Percentiles rank a stretch among this genome's conserved stretches.
Conservation (phyloP, 495 filamentous ascomycete genomes). For the Aspergillus steynii region DNA sequence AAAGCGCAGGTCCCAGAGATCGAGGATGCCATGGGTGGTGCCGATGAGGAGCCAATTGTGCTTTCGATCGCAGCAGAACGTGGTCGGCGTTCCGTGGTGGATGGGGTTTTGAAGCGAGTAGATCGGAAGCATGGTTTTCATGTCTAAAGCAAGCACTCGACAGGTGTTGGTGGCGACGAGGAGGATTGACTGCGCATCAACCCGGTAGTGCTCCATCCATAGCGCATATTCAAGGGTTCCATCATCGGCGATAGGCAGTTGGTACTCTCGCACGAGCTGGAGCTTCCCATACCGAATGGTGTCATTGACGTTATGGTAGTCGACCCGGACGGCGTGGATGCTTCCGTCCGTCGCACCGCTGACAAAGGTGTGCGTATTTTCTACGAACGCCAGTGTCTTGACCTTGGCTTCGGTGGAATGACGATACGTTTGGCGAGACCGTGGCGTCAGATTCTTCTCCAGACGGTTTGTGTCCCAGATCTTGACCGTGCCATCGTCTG, state of each 20-base stretch:
- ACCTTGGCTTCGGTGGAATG: constrained; percentile 71
- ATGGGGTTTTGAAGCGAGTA: constrained; percentile 86
- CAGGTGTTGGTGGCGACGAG: constrained; percentile 85
- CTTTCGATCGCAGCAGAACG: constrained; percentile 82
- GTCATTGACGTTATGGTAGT: constrained; percentile 61
- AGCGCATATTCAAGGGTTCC: constrained; percentile 68
- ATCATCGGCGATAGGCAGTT: constrained; percentile 55
- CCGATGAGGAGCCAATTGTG: constrained; percentile 89
- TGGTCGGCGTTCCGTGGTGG: constrained; percentile 90
- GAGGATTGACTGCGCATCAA: constrained; percentile 76
- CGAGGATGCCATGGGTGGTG: constrained; percentile 88
- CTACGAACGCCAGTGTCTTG: constrained; percentile 81
- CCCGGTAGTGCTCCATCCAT: constrained; percentile 90
- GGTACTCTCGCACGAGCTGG: constrained; percentile 73
- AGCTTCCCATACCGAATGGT: constrained; percentile 75
- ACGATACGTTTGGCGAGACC: constrained; percentile 82
- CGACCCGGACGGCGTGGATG: constrained; percentile 84
- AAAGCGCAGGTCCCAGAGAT: constrained; percentile 96
- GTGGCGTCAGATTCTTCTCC: constrained; percentile 84
- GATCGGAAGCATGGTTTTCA: constrained; percentile 81
- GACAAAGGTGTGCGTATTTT: constrained; percentile 90
- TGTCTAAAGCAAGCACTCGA: constrained; percentile 78
- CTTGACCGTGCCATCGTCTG: constrained; percentile 89
- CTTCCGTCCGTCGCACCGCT: constrained; percentile 89
- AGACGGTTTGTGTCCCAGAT: constrained; percentile 91